Percentiles rank a stretch among this genome's conserved stretches.
These are phyloP conservation scores for Effrenium voratum DNA, from an alignment of 73 alveolate genomes.

Conservation along the genomic window DNA sequence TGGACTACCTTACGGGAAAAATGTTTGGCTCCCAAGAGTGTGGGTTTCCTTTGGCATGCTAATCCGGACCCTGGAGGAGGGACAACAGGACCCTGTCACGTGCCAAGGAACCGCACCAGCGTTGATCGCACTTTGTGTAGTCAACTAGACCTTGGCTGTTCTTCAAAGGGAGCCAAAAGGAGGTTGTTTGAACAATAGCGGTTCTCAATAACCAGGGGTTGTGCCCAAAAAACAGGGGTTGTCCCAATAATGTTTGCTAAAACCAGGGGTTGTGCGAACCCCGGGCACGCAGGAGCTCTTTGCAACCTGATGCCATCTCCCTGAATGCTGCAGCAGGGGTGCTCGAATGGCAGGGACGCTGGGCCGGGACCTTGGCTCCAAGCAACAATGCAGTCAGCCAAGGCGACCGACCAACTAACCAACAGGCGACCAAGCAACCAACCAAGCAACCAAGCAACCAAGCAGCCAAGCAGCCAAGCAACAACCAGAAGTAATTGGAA, in stretches of 20 bases:
- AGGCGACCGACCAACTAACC: background rate
- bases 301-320: conserved; percentile 74
- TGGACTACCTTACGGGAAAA: no score
- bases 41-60: no score
- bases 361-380: background rate
- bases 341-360: conserved; percentile 50
- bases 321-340: conserved; percentile 39
- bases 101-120: background rate
- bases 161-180: background rate
- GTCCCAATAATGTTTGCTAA: background rate
- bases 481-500: background rate
- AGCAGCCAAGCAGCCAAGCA: background rate
- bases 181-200: background rate
- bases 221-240: background rate
- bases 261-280: background rate
- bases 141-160: background rate
- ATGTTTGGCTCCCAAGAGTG: no score
- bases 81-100: no score
- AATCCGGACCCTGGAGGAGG: no score
- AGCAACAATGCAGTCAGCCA: background rate
- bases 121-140: background rate
- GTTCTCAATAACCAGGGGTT: background rate
- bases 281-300: conserved; percentile 30
- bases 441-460: background rate
- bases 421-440: background rate